Conservation (phyloP, 2,329 filamentous ascomycete genomes). For the Aspergillus fructus region DNA sequence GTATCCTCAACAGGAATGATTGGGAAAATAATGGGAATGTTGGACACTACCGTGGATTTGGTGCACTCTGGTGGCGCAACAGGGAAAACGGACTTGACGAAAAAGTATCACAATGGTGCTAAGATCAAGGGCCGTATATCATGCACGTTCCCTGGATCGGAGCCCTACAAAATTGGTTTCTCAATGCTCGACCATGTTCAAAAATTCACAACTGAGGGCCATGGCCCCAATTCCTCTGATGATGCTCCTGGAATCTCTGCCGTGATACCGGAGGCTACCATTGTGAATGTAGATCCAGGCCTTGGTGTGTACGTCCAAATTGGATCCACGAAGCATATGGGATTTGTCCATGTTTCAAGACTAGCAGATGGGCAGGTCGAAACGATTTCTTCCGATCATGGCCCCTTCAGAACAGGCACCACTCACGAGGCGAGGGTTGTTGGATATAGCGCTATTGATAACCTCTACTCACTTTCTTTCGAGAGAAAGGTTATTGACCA, state of each 20-base stretch:
- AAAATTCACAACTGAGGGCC: conserved; percentile 51
- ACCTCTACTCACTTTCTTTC: conserved; percentile 80
- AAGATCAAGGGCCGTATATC: conserved; percentile 85
- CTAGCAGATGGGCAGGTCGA: conserved; percentile 90
- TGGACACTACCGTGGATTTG: conserved; percentile 87
- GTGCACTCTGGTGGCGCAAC: conserved; percentile 81
- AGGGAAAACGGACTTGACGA: conserved; percentile 67
- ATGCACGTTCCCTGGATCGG: conserved; percentile 78
- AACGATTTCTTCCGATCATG: conserved; percentile 70
- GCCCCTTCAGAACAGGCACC: conserved; percentile 74
- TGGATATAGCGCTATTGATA: conserved; percentile 84
- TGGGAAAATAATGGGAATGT: conserved; percentile 87
- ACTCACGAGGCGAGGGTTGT: conserved; percentile 79
- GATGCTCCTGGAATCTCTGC: conserved; percentile 58
- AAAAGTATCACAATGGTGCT: conserved; percentile 77
- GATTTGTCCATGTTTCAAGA: conserved; percentile 92
- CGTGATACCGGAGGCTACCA: conserved; percentile 72
- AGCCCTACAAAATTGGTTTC: conserved; percentile 80
- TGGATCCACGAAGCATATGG: conserved; percentile 64
- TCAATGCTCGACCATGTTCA: conserved; percentile 84
- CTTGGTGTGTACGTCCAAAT: conserved; percentile 80
- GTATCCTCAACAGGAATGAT: conserved; percentile 71
- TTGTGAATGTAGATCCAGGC: conserved; percentile 75
- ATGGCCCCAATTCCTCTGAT: conserved; percentile 43
- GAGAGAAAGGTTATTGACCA: conserved; percentile 81